phyloP scores from a whole-genome alignment of 2,329 filamentous ascomycete genomes.

The Penicillium glabrum region DNA sequence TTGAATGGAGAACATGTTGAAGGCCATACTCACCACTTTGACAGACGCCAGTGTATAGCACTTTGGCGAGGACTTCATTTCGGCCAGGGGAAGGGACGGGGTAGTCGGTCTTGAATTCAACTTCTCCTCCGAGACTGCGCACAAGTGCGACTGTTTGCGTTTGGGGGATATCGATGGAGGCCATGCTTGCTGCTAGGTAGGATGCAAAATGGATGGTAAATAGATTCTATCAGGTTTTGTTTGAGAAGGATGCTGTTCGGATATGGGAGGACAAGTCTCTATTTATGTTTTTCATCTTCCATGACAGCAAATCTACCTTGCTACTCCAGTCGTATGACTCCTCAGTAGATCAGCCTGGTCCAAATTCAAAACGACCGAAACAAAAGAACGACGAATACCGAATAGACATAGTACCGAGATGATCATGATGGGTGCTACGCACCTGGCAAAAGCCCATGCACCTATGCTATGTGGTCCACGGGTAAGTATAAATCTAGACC shows the following conservation, averaged over 20 bases:
- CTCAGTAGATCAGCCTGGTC: neutral
- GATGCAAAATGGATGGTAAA: neutral
- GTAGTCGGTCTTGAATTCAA: conserved; percentile 44
- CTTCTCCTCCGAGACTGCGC: conserved; percentile 38
- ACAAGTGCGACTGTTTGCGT: conserved; percentile 46
- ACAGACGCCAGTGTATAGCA: conserved; percentile 48
- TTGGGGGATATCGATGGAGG: conserved; percentile 14
- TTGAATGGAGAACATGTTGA: neutral
- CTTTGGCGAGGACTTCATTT: conserved; percentile 47
- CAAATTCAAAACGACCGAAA: neutral
- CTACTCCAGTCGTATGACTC: neutral
- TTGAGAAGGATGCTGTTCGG: neutral
- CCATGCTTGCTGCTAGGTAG: conserved; percentile 6
- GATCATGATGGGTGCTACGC: neutral
- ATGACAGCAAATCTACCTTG: neutral
- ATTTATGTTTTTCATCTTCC: neutral
- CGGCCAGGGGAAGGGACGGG: conserved; percentile 40
- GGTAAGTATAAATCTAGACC: neutral
- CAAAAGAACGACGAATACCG: neutral
- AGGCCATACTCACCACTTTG: conserved; percentile 39
- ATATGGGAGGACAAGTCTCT: neutral
- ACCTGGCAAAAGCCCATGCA: neutral
- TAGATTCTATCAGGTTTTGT: neutral
- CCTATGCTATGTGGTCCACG: neutral
- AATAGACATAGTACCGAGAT: neutral